Evolutionary conservation across 805 yeast species (phyloP).

Genomic region (Maudiozyma barnettii): DNA sequence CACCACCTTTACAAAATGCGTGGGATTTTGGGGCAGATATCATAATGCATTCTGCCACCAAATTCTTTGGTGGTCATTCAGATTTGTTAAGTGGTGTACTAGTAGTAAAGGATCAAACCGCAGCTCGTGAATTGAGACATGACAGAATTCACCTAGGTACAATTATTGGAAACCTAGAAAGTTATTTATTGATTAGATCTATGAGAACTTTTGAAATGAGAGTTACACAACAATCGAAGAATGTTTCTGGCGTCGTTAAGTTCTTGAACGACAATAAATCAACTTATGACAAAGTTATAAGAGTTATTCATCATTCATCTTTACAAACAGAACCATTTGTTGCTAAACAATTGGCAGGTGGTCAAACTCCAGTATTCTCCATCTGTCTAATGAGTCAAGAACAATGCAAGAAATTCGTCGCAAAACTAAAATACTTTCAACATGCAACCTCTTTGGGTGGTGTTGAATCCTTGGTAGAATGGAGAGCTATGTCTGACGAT

Average conservation of each 20-base stretch:
- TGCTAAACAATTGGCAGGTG: constrained; percentile 53
- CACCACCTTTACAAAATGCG: constrained; percentile 80
- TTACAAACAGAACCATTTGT: constrained; percentile 65
- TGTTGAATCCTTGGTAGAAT: constrained; percentile 80
- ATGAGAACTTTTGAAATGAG: constrained; percentile 73
- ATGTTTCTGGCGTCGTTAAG: constrained; percentile 51
- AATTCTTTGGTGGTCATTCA: constrained; percentile 90
- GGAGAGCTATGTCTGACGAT: constrained; percentile 72
- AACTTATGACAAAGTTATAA: constrained; percentile 39
- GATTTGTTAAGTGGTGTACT: constrained; percentile 79
- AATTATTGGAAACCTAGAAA: constrained; percentile 67
- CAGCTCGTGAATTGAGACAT: constrained; percentile 36
- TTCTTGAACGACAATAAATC: constrained; percentile 43
- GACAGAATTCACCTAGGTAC: constrained; percentile 75
- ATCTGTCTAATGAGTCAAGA: constrained; percentile 42
- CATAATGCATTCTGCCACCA: constrained; percentile 89
- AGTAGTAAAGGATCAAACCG: constrained; percentile 45
- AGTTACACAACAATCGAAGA: constrained; percentile 53
- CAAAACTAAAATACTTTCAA: constrained; percentile 57
- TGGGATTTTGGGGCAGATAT: constrained; percentile 78
- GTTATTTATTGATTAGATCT: constrained; percentile 66
- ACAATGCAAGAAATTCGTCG: constrained; percentile 54
- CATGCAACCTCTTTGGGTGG: constrained; percentile 95
- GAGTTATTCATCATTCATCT: constrained; percentile 58
- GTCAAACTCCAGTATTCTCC: constrained; percentile 65